Percentiles rank a stretch among this genome's conserved stretches.
Evolutionary conservation across 2,329 filamentous ascomycete genomes (phyloP).

Genomic region (Pseudogymnoascus sp.): DNA sequence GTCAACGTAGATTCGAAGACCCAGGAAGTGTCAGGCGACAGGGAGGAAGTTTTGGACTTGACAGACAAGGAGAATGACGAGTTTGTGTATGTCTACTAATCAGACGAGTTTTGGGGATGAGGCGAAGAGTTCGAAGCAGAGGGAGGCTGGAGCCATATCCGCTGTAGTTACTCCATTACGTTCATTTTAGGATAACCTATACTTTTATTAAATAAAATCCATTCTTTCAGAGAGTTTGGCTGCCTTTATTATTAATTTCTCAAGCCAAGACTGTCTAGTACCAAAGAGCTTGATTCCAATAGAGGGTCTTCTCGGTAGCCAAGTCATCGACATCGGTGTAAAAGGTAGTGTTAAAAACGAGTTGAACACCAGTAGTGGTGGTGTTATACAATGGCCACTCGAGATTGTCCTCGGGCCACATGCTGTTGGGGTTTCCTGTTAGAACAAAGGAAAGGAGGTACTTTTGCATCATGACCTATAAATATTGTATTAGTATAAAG

Average conservation of each 20-base stretch:
- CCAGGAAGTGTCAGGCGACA: neutral
- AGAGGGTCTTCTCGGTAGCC: conserved; percentile 26
- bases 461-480: conserved; percentile 27
- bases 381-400: conserved; percentile 29
- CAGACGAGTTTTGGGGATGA: conserved; percentile 12
- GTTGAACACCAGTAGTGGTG: conserved; percentile 19
- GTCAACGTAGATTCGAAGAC: neutral
- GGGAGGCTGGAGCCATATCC: neutral
- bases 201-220: neutral
- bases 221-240: neutral
- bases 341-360: conserved; percentile 30
- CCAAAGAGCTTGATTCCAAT: conserved; percentile 32
- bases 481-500: conserved; percentile 8
- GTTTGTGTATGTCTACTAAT: conserved; percentile 54
- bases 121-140: neutral
- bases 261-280: conserved; percentile 20
- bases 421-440: conserved; percentile 27
- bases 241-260: neutral
- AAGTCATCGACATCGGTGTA: conserved; percentile 27
- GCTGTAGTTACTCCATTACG: conserved; percentile 2
- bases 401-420: conserved; percentile 29
- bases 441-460: conserved; percentile 31
- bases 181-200: neutral
- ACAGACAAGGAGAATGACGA: conserved; percentile 61
- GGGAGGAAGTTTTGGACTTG: conserved; percentile 42